Evolutionary conservation across 257 asterid species (phyloP).

Genomic region (Scutellaria minor): DNA sequence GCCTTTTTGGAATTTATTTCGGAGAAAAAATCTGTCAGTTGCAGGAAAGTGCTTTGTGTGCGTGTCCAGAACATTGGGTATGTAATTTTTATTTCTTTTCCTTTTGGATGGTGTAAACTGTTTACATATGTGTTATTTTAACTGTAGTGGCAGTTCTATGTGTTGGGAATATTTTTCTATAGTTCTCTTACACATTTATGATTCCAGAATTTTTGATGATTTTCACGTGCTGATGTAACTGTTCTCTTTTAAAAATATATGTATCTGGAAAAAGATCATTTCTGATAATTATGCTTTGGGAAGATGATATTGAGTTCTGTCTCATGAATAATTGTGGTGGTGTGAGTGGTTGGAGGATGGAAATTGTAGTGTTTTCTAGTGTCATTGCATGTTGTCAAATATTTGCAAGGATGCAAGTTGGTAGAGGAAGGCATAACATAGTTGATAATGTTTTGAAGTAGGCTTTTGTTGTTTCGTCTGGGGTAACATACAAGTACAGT

Average conservation of each 20-base stretch:
- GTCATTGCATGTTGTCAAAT: conserved; percentile 12
- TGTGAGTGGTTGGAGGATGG: conserved; percentile 16
- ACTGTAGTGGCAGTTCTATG: neutral
- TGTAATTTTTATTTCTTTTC: conserved; percentile 33
- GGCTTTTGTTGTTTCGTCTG: conserved; percentile 9
- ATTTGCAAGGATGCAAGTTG: neutral
- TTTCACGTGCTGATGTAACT: conserved; percentile 2
- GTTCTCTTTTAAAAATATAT: conserved; percentile 4
- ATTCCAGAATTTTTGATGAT: conserved; percentile 12
- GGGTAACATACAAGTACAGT: neutral
- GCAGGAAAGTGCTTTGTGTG: conserved; percentile 72
- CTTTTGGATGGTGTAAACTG: conserved; percentile 3
- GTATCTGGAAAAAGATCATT: neutral
- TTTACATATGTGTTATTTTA: neutral
- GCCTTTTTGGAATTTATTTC: conserved; percentile 72
- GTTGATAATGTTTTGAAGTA: conserved; percentile 12
- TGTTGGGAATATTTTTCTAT: conserved; percentile 6
- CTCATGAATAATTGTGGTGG: conserved; percentile 3
- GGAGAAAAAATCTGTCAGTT: conserved; percentile 55
- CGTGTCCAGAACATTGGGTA: conserved; percentile 85
- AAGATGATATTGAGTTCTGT: conserved; percentile 24
- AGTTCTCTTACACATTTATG: neutral
- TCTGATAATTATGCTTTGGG: neutral
- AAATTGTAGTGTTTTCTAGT: conserved; percentile 1
- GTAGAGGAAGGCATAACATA: neutral